Conservation (phyloP, 2,329 filamentous ascomycete genomes). For the Cladophialophora psammophila region DNA sequence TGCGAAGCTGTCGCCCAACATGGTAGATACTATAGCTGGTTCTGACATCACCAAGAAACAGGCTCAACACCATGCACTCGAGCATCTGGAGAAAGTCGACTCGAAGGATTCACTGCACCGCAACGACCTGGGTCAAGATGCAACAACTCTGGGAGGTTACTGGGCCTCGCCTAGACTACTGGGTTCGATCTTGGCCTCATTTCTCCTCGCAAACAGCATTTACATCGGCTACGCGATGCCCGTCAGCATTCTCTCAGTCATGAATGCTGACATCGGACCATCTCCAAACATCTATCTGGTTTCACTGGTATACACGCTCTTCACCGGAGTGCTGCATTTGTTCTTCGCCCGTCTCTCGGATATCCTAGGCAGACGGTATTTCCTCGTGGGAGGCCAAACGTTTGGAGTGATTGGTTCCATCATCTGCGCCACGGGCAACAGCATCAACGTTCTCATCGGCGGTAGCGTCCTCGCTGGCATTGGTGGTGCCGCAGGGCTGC, state of each 20-base stretch:
- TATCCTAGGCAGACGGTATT: constrained; percentile 48
- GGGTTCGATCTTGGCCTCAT: constrained; percentile 23
- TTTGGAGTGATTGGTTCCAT: constrained; percentile 50
- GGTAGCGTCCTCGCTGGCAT: constrained; percentile 49
- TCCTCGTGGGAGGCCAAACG: constrained; percentile 44
- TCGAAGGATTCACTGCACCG: constrained; percentile 26
- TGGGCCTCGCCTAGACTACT: constrained; percentile 25
- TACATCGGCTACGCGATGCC: constrained; percentile 27
- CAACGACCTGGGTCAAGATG: constrained; percentile 26
- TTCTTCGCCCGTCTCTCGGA: constrained; percentile 48
- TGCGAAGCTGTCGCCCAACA: too few relatives aligned
- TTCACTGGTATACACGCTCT: constrained; percentile 43
- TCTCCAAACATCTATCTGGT: constrained; percentile 45
- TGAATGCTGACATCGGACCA: constrained; percentile 45
- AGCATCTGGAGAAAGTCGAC: constrained; percentile 22
- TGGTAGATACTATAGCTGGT: too few relatives aligned
- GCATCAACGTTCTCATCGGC: constrained; percentile 49
- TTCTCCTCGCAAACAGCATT: constrained; percentile 32
- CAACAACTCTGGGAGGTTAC: constrained; percentile 15
- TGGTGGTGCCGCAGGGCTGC: constrained; percentile 49
- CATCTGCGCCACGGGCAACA: constrained; percentile 48
- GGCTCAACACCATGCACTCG: too few relatives aligned
- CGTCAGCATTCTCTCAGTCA: constrained; percentile 34
- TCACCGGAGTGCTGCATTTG: constrained; percentile 43
- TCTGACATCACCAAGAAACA: too few relatives aligned